These are phyloP conservation scores for Pestalotiopsis sp. DNA, from an alignment of 2,329 filamentous ascomycete genomes.

Conservation along the genomic window DNA sequence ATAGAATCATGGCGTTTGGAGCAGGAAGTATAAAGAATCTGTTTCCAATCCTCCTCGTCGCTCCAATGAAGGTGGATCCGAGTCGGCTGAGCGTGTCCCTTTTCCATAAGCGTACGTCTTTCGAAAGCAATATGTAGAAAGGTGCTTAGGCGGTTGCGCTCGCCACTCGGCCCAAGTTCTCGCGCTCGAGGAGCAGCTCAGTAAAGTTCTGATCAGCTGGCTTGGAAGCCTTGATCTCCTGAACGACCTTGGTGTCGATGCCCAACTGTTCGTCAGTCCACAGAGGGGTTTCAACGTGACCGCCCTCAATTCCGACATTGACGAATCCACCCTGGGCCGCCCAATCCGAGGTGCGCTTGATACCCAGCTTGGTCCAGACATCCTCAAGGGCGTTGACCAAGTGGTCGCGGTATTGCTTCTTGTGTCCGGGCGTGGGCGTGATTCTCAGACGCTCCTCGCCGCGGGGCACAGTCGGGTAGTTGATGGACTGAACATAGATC, in stretches of 20 bases:
- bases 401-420: constrained; percentile 81
- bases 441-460: constrained; percentile 97
- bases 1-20: too few species aligned
- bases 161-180: constrained; percentile 38
- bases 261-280: constrained; percentile 92
- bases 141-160: constrained; percentile 35
- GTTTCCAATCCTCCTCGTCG: constrained; percentile 12
- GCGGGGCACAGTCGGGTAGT: constrained; percentile 20
- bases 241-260: constrained; percentile 63
- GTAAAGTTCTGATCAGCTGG: constrained; percentile 47
- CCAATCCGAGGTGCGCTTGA: constrained; percentile 95
- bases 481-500: constrained; percentile 81
- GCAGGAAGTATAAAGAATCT: too few species aligned
- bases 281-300: constrained; percentile 68
- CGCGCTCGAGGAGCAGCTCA: constrained; percentile 62
- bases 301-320: constrained; percentile 78
- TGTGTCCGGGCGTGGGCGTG: constrained; percentile 93
- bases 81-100: constrained; percentile 33
- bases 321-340: constrained; percentile 89
- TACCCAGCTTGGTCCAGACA: constrained; percentile 86
- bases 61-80: constrained; percentile 34
- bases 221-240: constrained; percentile 59
- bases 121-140: constrained; percentile 15
- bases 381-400: constrained; percentile 82
- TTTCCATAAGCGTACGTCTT: constrained; percentile 10